phyloP scores from a whole-genome alignment of 306 rosid genomes.

The Leucaena leucocephala region DNA sequence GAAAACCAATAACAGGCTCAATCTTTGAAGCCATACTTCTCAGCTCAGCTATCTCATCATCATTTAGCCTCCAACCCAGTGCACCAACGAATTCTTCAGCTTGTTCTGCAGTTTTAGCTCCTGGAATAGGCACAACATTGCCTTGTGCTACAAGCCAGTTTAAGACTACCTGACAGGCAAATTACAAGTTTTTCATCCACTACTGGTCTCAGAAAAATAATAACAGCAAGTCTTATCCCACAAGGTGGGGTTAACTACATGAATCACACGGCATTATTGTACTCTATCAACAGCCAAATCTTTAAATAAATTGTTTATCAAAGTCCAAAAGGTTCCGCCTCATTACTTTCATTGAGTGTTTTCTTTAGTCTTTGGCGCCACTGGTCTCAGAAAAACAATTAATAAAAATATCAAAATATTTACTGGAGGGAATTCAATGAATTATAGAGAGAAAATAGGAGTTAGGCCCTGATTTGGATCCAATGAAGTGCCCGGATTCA shows the following conservation, averaged over 20 bases:
- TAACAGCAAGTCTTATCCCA: too few relatives aligned
- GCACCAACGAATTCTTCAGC: conserved; percentile 82
- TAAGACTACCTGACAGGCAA: conserved; percentile 61
- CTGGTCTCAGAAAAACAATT: background rate
- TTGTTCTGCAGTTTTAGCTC: conserved; percentile 88
- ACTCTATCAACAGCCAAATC: too few relatives aligned
- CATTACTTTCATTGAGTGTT: too few relatives aligned
- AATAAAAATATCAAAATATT: background rate
- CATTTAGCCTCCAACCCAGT: conserved; percentile 75
- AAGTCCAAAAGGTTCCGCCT: too few relatives aligned
- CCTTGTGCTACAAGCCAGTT: conserved; percentile 88
- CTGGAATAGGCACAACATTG: conserved; percentile 92
- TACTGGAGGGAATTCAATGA: background rate
- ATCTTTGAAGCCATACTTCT: conserved; percentile 72
- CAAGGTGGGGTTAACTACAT: too few relatives aligned
- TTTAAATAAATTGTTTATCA: too few relatives aligned
- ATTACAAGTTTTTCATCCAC: background rate
- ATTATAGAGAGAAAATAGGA: background rate
- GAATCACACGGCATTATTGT: too few relatives aligned
- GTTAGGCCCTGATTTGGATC: background rate
- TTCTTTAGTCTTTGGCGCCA: too few relatives aligned
- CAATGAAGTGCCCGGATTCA: background rate
- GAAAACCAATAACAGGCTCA: conserved; percentile 72
- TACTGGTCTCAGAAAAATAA: background rate
- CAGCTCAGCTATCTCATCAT: conserved; percentile 70